Base-by-base conservation (phyloP, 352 stramenopile species). In the Phytophthora litchii region DNA sequence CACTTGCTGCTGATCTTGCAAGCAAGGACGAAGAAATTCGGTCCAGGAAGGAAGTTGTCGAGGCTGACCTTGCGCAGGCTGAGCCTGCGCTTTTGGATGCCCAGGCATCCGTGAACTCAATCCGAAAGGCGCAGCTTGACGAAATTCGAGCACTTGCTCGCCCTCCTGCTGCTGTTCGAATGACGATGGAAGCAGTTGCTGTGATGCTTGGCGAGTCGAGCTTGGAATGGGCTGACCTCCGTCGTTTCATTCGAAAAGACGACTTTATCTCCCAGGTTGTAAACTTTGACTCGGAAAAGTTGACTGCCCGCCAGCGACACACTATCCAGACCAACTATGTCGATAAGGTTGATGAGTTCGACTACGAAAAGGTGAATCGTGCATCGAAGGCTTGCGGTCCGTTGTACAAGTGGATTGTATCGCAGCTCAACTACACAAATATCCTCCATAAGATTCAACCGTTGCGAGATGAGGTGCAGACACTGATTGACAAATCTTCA, bases 241-340 rank as follows among this genome's bases (percentile, higher is more conserved):
- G 97, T 58, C 98, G 99, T 59, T 95, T 99, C 50, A 95, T 99
- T 56, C 86, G 91, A 29, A 96, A 96, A 46, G 89, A 97, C 42
- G 97, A 99, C 58, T 99, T 99, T 69, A 99, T 99, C 72, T 91
- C 95, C 5, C 97, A 87, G 43, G 98, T 99, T 64, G 86, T 99
- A 4, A 98, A 99, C 74, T 99, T 99, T 70, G 89, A 99, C 71
- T 97, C 97, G 8, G 91, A 99, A 60, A 98, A 97, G 42, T 76
- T 99, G 13, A 98, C 92, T 20, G 70, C 80, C 17, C 89, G 91
- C 32, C 94, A 98, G 72, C 97, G 98, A 9, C 91, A 98, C 62
- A 88, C 92, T 4, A 97, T 99, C 34, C 78, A 96, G 70, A 90
- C 90, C 0, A 98, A 98, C 46, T 99, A 99, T 67, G 78, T 99